A percentile compares a stretch with the other conserved stretches of the same genome.
phyloP scores from a whole-genome alignment of 768 basidiomycete species.

The Panaeolus cyanescens region DNA sequence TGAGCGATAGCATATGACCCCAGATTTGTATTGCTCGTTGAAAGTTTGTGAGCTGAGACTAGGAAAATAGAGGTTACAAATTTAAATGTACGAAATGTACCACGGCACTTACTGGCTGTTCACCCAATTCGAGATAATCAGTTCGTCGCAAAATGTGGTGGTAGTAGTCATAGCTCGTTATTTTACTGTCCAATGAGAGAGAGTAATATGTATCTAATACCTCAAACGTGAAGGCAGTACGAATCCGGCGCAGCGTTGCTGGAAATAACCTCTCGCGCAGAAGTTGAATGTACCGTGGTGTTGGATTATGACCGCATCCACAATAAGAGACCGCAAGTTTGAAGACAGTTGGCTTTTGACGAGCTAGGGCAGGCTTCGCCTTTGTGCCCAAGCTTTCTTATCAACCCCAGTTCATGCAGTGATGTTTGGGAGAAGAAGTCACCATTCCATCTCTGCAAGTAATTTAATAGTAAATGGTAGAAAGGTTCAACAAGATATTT shows the following conservation, averaged over 20 bases:
- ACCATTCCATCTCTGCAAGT: too few species aligned
- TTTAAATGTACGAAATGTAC: neutral
- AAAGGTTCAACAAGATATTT: too few species aligned
- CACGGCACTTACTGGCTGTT: neutral
- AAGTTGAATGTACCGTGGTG: too few species aligned
- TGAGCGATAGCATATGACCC: slow-evolving; percentile 11
- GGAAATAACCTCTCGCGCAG: neutral
- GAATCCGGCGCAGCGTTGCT: neutral
- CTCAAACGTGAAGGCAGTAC: neutral
- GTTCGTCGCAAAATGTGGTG: neutral
- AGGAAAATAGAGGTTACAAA: too few species aligned
- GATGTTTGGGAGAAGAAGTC: too few species aligned
- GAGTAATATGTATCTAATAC: neutral
- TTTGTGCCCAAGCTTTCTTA: too few species aligned
- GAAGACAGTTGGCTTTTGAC: too few species aligned
- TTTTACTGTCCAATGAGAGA: neutral
- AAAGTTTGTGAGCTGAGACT: slow-evolving; percentile 11
- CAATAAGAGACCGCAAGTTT: too few species aligned
- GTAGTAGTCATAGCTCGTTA: neutral
- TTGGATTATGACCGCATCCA: too few species aligned
- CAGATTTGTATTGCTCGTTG: slow-evolving; percentile 12
- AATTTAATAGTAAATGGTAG: too few species aligned
- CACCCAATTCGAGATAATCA: neutral
- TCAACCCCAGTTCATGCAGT: too few species aligned
- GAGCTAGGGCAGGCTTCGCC: too few species aligned